A percentile compares a stretch with the other conserved stretches of the same genome.
These are phyloP conservation scores for Lachnellula occidentalis DNA, from an alignment of 2,329 filamentous ascomycete genomes.

Conservation along the genomic window DNA sequence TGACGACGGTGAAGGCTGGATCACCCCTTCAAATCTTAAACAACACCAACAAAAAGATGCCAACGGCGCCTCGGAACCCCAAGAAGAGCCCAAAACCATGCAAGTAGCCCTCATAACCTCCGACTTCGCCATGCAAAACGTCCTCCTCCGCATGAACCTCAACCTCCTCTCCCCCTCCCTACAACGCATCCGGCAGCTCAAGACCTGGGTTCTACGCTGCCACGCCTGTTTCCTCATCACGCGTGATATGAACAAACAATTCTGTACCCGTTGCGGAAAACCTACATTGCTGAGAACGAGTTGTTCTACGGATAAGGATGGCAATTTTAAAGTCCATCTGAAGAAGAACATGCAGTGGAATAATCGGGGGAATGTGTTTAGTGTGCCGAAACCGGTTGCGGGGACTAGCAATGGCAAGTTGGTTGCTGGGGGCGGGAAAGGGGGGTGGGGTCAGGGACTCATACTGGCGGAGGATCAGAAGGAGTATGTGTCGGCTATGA, in stretches of 20 bases:
- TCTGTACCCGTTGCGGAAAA: conserved; percentile 88
- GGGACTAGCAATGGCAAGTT: conserved; percentile 75
- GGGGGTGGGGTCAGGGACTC: conserved; percentile 78
- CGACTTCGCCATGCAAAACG: conserved; percentile 98
- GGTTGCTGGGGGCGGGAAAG: conserved; percentile 66
- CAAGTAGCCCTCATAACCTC: conserved; percentile 89
- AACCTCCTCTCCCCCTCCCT: conserved; percentile 77
- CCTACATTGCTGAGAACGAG: conserved; percentile 77
- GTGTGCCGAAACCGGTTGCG: conserved; percentile 82
- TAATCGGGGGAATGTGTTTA: conserved; percentile 85
- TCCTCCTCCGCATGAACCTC: conserved; percentile 89
- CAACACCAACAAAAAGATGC: conserved; percentile 69
- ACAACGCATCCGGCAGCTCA: conserved; percentile 75
- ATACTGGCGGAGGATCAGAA: conserved; percentile 95
- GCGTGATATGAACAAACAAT: conserved; percentile 81
- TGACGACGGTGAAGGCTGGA: conserved; percentile 71
- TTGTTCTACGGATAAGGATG: conserved; percentile 76
- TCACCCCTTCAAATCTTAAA: conserved; percentile 87
- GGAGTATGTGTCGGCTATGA: conserved; percentile 67
- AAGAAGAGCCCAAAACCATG: conserved; percentile 57
- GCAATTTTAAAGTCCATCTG: conserved; percentile 78
- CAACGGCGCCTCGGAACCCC: conserved; percentile 41
- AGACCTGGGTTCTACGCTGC: conserved; percentile 86
- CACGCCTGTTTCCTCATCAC: conserved; percentile 87
- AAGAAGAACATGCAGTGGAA: conserved; percentile 97